A percentile compares a stretch with the other conserved stretches of the same genome.
Evolutionary conservation across 2,329 filamentous ascomycete genomes (phyloP).

Genomic region (Penicillium sp.): DNA sequence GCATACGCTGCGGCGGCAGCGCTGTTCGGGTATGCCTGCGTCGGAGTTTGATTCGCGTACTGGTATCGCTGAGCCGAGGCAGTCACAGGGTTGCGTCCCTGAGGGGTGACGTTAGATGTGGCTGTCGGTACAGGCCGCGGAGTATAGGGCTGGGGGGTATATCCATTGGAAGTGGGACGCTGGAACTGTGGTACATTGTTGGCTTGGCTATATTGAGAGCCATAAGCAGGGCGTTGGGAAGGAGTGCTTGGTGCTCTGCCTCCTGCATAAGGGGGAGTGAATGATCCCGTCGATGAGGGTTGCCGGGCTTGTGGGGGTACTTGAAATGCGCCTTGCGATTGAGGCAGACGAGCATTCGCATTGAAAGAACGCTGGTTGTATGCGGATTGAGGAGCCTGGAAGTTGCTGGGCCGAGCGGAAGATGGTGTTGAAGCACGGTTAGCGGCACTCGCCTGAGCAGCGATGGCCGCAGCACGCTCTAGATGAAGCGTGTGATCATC

Average conservation of each 20-base stretch:
- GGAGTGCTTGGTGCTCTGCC: constrained; percentile 37
- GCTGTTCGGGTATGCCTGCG: constrained; percentile 36
- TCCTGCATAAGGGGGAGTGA: constrained; percentile 34
- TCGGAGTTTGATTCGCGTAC: constrained; percentile 31
- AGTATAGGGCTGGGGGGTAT: constrained; percentile 35
- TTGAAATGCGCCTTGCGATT: constrained; percentile 29
- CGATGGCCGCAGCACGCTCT: constrained; percentile 37
- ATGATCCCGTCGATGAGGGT: constrained; percentile 32
- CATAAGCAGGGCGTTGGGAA: constrained; percentile 38
- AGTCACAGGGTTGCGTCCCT: constrained; percentile 36
- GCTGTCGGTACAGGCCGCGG: constrained; percentile 36
- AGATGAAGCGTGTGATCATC: constrained; percentile 66
- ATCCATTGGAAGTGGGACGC: constrained; percentile 41
- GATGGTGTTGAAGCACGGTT: constrained; percentile 38
- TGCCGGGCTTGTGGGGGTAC: constrained; percentile 35
- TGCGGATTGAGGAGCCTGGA: constrained; percentile 29
- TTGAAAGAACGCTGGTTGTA: constrained; percentile 38
- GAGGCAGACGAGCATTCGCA: constrained; percentile 30
- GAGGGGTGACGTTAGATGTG: constrained; percentile 34
- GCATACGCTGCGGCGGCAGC: constrained; percentile 38
- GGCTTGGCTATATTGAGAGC: constrained; percentile 36
- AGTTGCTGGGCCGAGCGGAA: constrained; percentile 30
- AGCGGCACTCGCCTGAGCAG: constrained; percentile 31
- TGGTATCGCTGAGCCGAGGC: constrained; percentile 25
- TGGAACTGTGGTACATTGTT: constrained; percentile 43